These are phyloP conservation scores for Bauhinia variegata DNA, from an alignment of 306 rosid genomes.

Conservation along the genomic window DNA sequence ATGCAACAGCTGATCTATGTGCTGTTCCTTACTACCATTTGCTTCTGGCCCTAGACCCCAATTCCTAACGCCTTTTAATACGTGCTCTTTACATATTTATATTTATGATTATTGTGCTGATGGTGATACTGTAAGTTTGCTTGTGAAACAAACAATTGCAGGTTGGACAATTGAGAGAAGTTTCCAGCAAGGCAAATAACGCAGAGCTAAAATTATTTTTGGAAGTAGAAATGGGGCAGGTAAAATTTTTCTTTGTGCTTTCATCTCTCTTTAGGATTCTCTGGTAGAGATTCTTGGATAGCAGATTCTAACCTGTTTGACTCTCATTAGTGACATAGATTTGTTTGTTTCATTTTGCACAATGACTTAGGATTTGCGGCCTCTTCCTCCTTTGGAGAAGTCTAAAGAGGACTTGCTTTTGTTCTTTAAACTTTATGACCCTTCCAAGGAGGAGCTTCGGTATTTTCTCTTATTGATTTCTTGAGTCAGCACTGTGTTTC, in stretches of 20 bases:
- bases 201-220: constrained; percentile 81
- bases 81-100: constrained; percentile 7
- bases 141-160: constrained; percentile 37
- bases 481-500: not conserved
- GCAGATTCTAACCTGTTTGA: not conserved
- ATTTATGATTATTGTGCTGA: constrained; percentile 10
- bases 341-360: constrained; percentile 22
- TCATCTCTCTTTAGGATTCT: constrained; percentile 27
- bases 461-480: constrained; percentile 36
- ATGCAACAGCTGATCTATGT: too few species aligned
- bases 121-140: constrained; percentile 8
- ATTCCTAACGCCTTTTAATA: not conserved
- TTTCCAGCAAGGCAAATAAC: constrained; percentile 64
- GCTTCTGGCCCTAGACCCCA: too few species aligned
- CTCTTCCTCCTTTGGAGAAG: constrained; percentile 72
- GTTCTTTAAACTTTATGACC: constrained; percentile 87
- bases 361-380: constrained; percentile 64
- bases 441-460: constrained; percentile 74
- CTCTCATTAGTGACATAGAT: constrained; percentile 20
- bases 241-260: constrained; percentile 41
- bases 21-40: too few species aligned
- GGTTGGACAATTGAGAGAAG: constrained; percentile 89
- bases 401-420: constrained; percentile 77
- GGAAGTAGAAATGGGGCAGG: constrained; percentile 83
- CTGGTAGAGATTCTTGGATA: constrained; percentile 12